phyloP scores from a whole-genome alignment of 2,329 filamentous ascomycete genomes.

The Pseudovirgaria hyperparasitica region DNA sequence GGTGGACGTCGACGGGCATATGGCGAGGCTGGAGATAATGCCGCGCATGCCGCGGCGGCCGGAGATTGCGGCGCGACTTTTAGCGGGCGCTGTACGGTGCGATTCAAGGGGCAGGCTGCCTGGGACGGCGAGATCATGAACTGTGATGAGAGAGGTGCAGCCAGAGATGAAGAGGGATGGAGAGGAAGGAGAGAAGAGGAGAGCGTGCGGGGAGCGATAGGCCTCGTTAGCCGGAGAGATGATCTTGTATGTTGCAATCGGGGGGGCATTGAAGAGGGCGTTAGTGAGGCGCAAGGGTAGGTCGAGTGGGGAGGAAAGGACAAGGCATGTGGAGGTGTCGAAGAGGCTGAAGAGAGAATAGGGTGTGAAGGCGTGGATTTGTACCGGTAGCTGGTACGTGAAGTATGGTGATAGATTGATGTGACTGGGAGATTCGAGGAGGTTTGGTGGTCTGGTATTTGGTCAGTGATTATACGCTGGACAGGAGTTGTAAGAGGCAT shows the following conservation, averaged over 20 bases:
- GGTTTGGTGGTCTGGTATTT: slow-evolving; percentile 30
- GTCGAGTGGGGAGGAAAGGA: slow-evolving; percentile 40
- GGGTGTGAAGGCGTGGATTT: slow-evolving; percentile 39
- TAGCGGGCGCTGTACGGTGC: slow-evolving; percentile 33
- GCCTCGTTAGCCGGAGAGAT: slow-evolving; percentile 43
- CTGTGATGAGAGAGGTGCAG: slow-evolving; percentile 37
- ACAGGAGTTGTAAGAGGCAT: slow-evolving; percentile 11
- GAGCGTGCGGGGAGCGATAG: slow-evolving; percentile 40
- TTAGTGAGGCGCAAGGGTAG: slow-evolving; percentile 46
- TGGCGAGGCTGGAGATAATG: slow-evolving; percentile 38
- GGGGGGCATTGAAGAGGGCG: slow-evolving; percentile 31
- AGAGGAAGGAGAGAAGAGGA: slow-evolving; percentile 38
- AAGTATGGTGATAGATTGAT: slow-evolving; percentile 33
- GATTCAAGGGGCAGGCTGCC: slow-evolving; percentile 32
- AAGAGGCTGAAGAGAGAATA: slow-evolving; percentile 43
- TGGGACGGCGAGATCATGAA: slow-evolving; percentile 41
- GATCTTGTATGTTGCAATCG: slow-evolving; percentile 40
- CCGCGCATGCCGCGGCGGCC: slow-evolving; percentile 42
- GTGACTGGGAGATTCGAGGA: slow-evolving; percentile 27
- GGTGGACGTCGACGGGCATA: slow-evolving; percentile 34
- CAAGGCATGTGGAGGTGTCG: slow-evolving; percentile 35
- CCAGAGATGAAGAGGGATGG: slow-evolving; percentile 42
- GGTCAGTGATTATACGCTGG: slow-evolving; percentile 4
- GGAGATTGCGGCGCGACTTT: slow-evolving; percentile 29
- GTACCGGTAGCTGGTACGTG: slow-evolving; percentile 31